Percentiles rank a stretch among this genome's conserved stretches.
Evolutionary conservation across 495 filamentous ascomycete species (phyloP).

Genomic region (Aspergillus cavernicola): DNA sequence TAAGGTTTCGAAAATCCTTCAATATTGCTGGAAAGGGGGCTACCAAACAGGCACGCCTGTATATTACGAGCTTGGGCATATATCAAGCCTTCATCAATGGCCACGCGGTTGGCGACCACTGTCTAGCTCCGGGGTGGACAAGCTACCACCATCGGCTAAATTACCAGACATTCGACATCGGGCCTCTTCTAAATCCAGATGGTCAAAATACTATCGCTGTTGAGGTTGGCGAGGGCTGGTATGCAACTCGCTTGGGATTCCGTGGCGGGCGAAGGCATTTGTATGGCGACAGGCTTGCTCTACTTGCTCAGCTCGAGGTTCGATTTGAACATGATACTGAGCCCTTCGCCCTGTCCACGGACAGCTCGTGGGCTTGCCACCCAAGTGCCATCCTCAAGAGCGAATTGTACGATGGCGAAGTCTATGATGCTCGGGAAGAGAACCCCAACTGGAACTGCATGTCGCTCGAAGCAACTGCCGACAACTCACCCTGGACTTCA

Average conservation of each 20-base stretch:
- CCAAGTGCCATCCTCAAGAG: slow-evolving; percentile 38
- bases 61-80: slow-evolving; percentile 49
- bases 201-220: slow-evolving; percentile 45
- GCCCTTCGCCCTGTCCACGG: slow-evolving; percentile 31
- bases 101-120: slow-evolving; percentile 40
- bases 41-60: slow-evolving; percentile 37
- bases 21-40: slow-evolving; percentile 1
- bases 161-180: slow-evolving; percentile 52
- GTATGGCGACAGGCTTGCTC: slow-evolving; percentile 45
- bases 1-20: slow-evolving; percentile 29
- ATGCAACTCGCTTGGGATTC: slow-evolving; percentile 46
- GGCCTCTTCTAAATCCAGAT: slow-evolving; percentile 23
- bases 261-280: slow-evolving; percentile 24
- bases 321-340: slow-evolving; percentile 10
- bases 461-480: neutral
- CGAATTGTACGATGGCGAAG: slow-evolving; percentile 53
- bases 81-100: slow-evolving; percentile 52
- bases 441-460: neutral
- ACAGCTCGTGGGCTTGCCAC: slow-evolving; percentile 42
- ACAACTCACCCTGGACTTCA: neutral
- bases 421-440: slow-evolving; percentile 37
- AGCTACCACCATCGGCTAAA: slow-evolving; percentile 47
- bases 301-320: slow-evolving; percentile 44
- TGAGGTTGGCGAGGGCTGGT: slow-evolving; percentile 55
- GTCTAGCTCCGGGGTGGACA: slow-evolving; percentile 50